Base-by-base conservation (phyloP, 2,329 filamentous ascomycete species). In the Fusarium nurragi region DNA sequence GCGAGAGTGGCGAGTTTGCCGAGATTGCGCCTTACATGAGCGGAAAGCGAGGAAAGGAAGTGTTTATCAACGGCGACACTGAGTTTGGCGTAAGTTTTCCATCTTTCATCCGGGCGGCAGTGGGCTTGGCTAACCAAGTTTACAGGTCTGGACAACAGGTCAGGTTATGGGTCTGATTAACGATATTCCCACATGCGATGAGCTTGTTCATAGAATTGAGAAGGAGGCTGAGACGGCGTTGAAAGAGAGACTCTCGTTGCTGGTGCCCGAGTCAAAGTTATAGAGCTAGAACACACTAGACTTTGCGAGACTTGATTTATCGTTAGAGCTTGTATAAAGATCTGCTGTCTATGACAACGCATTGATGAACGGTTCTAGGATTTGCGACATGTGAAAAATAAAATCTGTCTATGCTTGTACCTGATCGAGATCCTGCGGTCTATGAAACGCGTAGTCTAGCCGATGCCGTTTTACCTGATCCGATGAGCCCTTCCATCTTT, bases 131-230 rank as follows among this genome's bases (percentile, higher is more conserved):
- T 71, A 44, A 67, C 63, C 46, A 21, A 38, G 39, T 16, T 65
- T 51, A 6, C 54, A 94, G 91, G 91, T 97, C 36, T 99, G 95
- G 95, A 98, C 95, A 19, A 93, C 94, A 10, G 95, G 95, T 12
- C 94, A 97, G 77, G 94, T 98, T 68, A 97, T 99, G 67, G 92
- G 92, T 7, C 77, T 95, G 54, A 95, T 95, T 63, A 88, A 94
- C 70, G 92, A 95, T 71, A 91, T 94, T 52, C 91, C 91, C 10
- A 92, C 89, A 0, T 94, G 92, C 73, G 84, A 85, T 43, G 88
- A 80, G 2, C 80, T 95, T 23, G 79, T 93, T 11, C 81, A 81
- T 68, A 85, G 92, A 55, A 94, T 95, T 70, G 91, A 94, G 81
- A 88, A 83, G 75, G 92, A 94, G 76, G 91, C 91, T 1, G 84